phyloP scores from a whole-genome alignment of 805 yeast genomes.

The Candida sithepensis region DNA sequence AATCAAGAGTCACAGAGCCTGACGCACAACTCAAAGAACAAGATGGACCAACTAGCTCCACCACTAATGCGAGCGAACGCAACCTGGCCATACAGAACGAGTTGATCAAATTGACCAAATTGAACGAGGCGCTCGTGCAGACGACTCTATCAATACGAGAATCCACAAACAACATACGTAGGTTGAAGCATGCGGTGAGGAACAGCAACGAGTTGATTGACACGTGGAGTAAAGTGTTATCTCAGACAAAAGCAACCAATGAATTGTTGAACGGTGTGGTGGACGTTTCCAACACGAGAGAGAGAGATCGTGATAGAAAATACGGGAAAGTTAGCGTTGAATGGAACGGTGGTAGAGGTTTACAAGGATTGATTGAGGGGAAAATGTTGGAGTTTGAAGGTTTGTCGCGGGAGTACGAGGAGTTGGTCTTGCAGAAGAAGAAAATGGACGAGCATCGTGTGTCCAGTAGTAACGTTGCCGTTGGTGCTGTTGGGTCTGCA shows the following conservation, averaged over 20 bases:
- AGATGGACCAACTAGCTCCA: not conserved
- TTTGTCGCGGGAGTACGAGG: conserved; percentile 23
- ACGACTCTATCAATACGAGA: conserved; percentile 17
- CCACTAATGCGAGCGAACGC: not conserved
- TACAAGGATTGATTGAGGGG: conserved; percentile 1
- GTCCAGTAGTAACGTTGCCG: conserved; percentile 2
- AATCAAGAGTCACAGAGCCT: not conserved
- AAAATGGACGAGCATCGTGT: conserved; percentile 17
- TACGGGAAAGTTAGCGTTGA: no score
- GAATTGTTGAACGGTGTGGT: conserved; percentile 26
- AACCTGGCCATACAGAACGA: conserved; percentile 12
- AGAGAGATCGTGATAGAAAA: not conserved
- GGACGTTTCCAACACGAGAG: not conserved
- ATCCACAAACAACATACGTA: conserved; percentile 13
- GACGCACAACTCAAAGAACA: no score
- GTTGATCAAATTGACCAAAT: conserved; percentile 11
- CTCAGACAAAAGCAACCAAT: conserved; percentile 56
- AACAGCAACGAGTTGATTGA: conserved; percentile 39
- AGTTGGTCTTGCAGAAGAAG: conserved; percentile 21
- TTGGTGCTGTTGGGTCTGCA: not conserved
- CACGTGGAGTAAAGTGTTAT: conserved; percentile 58
- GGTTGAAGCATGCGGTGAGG: conserved; percentile 14
- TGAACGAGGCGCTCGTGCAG: conserved; percentile 16
- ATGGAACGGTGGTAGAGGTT: conserved; percentile 9
- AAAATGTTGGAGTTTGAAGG: conserved; percentile 26